A percentile compares a stretch with the other conserved stretches of the same genome.
These are phyloP conservation scores for Alternaria solani DNA, from an alignment of 2,329 filamentous ascomycete species.

Conservation along the genomic window DNA sequence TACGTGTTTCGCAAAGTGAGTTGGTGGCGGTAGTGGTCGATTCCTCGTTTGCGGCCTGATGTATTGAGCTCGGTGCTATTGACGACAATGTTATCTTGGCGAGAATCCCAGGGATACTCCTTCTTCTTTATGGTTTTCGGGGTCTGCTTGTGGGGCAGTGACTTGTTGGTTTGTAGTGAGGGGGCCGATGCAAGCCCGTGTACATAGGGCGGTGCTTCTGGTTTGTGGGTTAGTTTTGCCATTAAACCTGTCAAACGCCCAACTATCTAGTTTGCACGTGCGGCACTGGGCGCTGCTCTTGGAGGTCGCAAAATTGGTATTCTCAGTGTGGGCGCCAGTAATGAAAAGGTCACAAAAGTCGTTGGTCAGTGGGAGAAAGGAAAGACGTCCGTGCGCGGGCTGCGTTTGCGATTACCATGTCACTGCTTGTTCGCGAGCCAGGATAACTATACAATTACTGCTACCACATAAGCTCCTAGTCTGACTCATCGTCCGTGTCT, in stretches of 20 bases:
- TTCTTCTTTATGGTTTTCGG: background rate
- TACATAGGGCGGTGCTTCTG: background rate
- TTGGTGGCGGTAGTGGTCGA: slow-evolving; percentile 17
- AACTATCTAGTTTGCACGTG: background rate
- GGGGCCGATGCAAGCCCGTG: background rate
- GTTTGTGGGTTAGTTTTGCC: background rate
- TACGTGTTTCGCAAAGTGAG: slow-evolving; percentile 4
- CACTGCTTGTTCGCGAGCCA: slow-evolving; percentile 4
- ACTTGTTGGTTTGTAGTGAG: background rate
- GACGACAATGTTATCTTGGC: slow-evolving; percentile 27
- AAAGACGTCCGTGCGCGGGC: slow-evolving; percentile 11
- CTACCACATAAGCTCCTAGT: slow-evolving; percentile 16
- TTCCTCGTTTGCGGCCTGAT: background rate
- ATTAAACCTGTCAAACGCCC: background rate
- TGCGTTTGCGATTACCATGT: slow-evolving; percentile 16
- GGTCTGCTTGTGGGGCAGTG: background rate
- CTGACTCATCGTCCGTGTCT: slow-evolving; percentile 48
- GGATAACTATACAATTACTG: background rate
- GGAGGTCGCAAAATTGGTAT: background rate
- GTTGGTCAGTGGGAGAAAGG: background rate
- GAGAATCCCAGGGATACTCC: slow-evolving; percentile 18
- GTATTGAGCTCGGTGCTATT: slow-evolving; percentile 20
- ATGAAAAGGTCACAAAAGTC: background rate
- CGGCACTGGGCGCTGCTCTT: background rate
- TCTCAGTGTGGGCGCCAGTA: background rate